Percentiles rank a stretch among this genome's conserved stretches.
These are phyloP conservation scores for Recurvomyces mirabilis DNA, from an alignment of 495 filamentous ascomycete genomes.

Conservation along the genomic window DNA sequence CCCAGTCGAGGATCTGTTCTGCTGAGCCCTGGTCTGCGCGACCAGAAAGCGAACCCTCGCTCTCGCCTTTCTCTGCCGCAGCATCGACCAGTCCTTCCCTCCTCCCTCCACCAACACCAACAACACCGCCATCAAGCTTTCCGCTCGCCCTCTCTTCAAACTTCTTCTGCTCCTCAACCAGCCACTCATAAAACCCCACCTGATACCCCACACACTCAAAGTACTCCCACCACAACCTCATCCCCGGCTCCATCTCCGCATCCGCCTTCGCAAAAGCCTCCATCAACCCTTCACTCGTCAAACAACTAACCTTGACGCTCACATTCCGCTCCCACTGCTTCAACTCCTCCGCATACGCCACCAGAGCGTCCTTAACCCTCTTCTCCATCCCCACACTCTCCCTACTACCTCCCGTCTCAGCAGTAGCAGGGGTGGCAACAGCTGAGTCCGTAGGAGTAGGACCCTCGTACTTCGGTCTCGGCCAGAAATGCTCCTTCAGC, in stretches of 20 bases:
- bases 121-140: no score
- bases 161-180: conserved; percentile 18
- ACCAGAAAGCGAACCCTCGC: neutral
- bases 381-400: conserved; percentile 6
- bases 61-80: neutral
- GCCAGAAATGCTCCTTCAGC: conserved; percentile 30
- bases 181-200: conserved; percentile 22
- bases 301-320: conserved; percentile 16
- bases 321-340: conserved; percentile 27
- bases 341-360: conserved; percentile 22
- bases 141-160: neutral
- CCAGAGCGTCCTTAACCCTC: conserved; percentile 12
- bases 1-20: no score
- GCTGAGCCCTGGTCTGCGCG: no score
- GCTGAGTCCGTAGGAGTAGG: conserved; percentile 5
- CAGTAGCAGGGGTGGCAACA: neutral
- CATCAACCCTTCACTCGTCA: conserved; percentile 25
- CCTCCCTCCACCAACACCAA: no score
- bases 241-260: conserved; percentile 23
- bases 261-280: conserved; percentile 28
- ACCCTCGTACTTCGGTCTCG: conserved; percentile 26
- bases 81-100: no score
- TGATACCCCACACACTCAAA: conserved; percentile 29
- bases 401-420: neutral
- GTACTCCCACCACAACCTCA: conserved; percentile 33